phyloP scores from a whole-genome alignment of 192 early-diverging fungal species.

The Entomortierella beljakovae region DNA sequence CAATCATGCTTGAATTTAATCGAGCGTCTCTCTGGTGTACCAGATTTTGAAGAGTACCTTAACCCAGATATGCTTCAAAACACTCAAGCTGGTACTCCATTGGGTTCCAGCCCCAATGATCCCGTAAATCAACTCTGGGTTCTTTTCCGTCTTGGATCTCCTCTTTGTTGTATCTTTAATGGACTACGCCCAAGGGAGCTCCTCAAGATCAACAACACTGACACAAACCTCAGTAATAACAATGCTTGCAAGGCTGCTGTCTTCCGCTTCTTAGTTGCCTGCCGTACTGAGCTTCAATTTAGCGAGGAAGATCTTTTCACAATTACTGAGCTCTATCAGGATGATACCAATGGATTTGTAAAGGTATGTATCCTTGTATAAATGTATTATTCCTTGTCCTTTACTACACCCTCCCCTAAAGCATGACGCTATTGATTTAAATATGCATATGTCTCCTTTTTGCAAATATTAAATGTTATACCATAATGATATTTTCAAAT shows the following conservation, averaged over 20 bases:
- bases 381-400: not conserved
- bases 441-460: no score
- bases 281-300: conserved; percentile 81
- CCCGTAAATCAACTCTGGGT: conserved; percentile 80
- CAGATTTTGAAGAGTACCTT: conserved; percentile 75
- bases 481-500: no score
- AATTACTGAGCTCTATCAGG: conserved; percentile 89
- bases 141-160: conserved; percentile 76
- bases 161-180: conserved; percentile 79
- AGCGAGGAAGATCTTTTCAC: conserved; percentile 84
- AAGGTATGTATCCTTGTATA: conserved; percentile 71
- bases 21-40: conserved; percentile 77
- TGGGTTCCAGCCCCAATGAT: conserved; percentile 55
- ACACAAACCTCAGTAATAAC: conserved; percentile 59
- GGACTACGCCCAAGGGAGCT: conserved; percentile 71
- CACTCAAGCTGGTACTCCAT: conserved; percentile 46
- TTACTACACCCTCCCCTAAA: not conserved
- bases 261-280: conserved; percentile 90
- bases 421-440: no score
- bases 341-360: conserved; percentile 97
- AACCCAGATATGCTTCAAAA: conserved; percentile 55
- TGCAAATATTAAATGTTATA: no score
- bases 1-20: conserved; percentile 76
- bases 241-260: conserved; percentile 87
- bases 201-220: conserved; percentile 62